These are phyloP conservation scores for Citrullus colocynthis DNA, from an alignment of 306 rosid species.

Conservation along the genomic window DNA sequence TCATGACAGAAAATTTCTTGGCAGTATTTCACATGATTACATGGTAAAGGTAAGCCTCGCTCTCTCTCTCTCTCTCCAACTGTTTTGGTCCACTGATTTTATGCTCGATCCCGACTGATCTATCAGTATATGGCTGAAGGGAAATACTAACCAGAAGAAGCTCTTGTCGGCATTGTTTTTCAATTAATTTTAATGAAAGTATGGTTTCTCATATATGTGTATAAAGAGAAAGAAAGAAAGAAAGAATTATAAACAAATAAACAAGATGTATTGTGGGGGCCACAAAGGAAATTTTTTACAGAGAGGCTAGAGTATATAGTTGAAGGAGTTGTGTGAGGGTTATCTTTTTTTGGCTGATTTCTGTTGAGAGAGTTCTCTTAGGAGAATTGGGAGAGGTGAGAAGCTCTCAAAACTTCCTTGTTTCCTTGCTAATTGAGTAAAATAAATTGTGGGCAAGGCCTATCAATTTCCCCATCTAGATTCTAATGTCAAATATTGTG, in stretches of 20 bases:
- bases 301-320: too few species aligned
- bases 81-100: neutral
- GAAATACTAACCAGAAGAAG: neutral
- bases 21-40: slow-evolving; percentile 73
- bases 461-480: neutral
- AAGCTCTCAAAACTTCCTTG: too few species aligned
- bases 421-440: too few species aligned
- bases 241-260: too few species aligned
- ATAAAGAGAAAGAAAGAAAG: too few species aligned
- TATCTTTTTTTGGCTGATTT: too few species aligned
- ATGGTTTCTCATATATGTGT: neutral
- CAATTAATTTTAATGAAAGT: neutral
- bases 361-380: too few species aligned
- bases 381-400: too few species aligned
- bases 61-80: neutral
- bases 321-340: too few species aligned
- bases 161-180: neutral
- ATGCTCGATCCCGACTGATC: neutral
- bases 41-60: slow-evolving; percentile 46
- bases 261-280: too few species aligned
- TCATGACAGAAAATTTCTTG: slow-evolving; percentile 59
- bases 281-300: too few species aligned
- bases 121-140: neutral
- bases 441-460: too few species aligned
- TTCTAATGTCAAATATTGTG: neutral